Base-by-base conservation (phyloP, 2,329 filamentous ascomycete species). In the Aspergillus sp. region DNA sequence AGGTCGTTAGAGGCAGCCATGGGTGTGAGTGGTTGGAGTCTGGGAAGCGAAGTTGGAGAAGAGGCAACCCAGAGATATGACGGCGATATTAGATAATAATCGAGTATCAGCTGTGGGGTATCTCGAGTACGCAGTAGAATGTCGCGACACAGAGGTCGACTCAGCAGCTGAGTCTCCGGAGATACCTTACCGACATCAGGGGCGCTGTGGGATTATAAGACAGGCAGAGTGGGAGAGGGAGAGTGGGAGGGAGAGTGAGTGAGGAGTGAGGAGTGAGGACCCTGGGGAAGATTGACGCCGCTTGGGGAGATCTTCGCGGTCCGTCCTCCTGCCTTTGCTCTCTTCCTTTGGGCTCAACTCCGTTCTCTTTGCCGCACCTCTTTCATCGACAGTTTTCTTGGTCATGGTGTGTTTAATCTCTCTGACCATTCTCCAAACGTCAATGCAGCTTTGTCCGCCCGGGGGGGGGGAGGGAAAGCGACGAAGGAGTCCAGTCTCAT, bases 1-100 rank as follows among this genome's bases (percentile, higher is more conserved):
- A 88, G 88, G 79, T 98, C 93, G 79, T 93, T 95, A 72, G 86
- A 83, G 63, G 89, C 70, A 56, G 68, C 73, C 81, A 83, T 79
- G 57, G 56, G 67, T 22, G 46, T 50, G 67, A 30, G 46, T 50
- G 49, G 61, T 48, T 48, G 52, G 56, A 54, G 12, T 42, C 42
- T 51, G 59, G 56, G 42, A 49, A 40, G 33, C 41, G 47, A n/a
- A 57, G 37, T 47, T 48, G 42, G 39, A 54, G 39, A 50, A 30
- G 15, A 37, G 39, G 20, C 51, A 24, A 27, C 19, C 44, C 42
- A 42, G 44, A 58, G 54, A 51, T 22, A 61, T 51, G 41, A 51
- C 46, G 51, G 40, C 46, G 27, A 45, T 53, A 58, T 54, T 58
- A 50, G 44, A 57, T 57, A 57, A 57, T 48, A 9, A 11, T 30